These are phyloP conservation scores for Alternaria brassicicola DNA, from an alignment of 2,329 filamentous ascomycete species.

Conservation along the genomic window DNA sequence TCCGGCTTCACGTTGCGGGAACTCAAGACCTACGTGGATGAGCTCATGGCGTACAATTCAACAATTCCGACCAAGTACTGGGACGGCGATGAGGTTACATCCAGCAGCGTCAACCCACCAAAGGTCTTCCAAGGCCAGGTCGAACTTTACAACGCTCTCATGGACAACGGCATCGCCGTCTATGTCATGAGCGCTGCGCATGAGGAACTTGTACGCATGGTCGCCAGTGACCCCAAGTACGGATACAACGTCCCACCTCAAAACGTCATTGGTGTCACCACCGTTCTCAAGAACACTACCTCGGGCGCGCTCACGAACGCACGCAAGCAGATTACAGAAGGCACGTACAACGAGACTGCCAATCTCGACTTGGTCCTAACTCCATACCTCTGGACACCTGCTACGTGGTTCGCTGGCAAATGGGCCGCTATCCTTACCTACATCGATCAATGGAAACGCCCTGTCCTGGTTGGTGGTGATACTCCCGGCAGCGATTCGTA, in stretches of 20 bases:
- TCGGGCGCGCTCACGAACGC: slow-evolving; percentile 37
- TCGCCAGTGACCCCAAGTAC: slow-evolving; percentile 41
- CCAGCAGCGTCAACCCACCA: slow-evolving; percentile 28
- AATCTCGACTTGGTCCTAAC: slow-evolving; percentile 36
- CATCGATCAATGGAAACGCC: slow-evolving; percentile 41
- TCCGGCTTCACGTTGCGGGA: slow-evolving; percentile 34
- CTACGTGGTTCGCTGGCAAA: slow-evolving; percentile 41
- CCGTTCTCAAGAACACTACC: slow-evolving; percentile 34
- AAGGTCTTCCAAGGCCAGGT: slow-evolving; percentile 35
- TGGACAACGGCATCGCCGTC: slow-evolving; percentile 39
- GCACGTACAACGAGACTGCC: slow-evolving; percentile 31
- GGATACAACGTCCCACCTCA: slow-evolving; percentile 40
- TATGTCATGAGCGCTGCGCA: slow-evolving; percentile 40
- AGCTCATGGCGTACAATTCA: slow-evolving; percentile 36
- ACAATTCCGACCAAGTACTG: slow-evolving; percentile 34
- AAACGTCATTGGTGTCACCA: slow-evolving; percentile 42
- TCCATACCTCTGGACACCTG: slow-evolving; percentile 39
- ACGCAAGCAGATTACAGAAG: slow-evolving; percentile 34
- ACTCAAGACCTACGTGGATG: slow-evolving; percentile 38
- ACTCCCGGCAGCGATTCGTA: slow-evolving; percentile 41
- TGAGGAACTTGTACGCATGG: slow-evolving; percentile 43
- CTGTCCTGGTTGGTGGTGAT: slow-evolving; percentile 35
- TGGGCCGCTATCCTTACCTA: slow-evolving; percentile 42
- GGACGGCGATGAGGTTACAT: slow-evolving; percentile 33
- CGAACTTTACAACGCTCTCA: slow-evolving; percentile 39